phyloP scores from a whole-genome alignment of 2,329 filamentous ascomycete genomes.

The Penicillium brasilianum region DNA sequence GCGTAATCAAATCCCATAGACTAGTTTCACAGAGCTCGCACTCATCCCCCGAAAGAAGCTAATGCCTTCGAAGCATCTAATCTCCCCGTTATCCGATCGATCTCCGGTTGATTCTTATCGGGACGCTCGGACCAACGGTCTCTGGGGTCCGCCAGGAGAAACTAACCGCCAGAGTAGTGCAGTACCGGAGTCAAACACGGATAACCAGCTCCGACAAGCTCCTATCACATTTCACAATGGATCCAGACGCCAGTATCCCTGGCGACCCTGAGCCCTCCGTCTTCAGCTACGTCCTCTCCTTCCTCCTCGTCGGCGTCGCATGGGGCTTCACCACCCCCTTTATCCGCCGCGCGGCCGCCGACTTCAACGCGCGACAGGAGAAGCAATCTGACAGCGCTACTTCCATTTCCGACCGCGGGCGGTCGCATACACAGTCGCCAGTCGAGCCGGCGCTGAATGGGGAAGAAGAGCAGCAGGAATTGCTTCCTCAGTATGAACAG shows the following conservation, averaged over 20 bases:
- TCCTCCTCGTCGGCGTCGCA: conserved; percentile 86
- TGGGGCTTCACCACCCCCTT: conserved; percentile 95
- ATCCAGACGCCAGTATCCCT: conserved; percentile 36
- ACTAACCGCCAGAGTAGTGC: no score
- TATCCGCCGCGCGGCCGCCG: conserved; percentile 81
- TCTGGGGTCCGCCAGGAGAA: background rate
- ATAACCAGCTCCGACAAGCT: background rate
- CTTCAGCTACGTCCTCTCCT: conserved; percentile 85
- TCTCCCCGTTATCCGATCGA: background rate
- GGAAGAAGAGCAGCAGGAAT: conserved; percentile 22
- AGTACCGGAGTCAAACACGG: background rate
- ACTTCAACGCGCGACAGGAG: conserved; percentile 66
- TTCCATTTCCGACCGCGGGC: conserved; percentile 9
- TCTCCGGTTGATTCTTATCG: background rate
- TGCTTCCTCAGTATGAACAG: conserved; percentile 19
- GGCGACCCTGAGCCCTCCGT: conserved; percentile 40
- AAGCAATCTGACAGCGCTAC: conserved; percentile 20
- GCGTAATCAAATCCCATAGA: background rate
- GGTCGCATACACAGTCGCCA: conserved; percentile 15
- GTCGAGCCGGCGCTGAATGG: background rate
- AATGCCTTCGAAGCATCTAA: background rate
- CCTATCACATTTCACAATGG: conserved; percentile 31
- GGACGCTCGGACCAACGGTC: conserved; percentile 9
- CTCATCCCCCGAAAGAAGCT: background rate
- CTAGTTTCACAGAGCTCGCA: background rate